phyloP scores from a whole-genome alignment of 2,329 filamentous ascomycete genomes.

The Fusarium sp. region DNA sequence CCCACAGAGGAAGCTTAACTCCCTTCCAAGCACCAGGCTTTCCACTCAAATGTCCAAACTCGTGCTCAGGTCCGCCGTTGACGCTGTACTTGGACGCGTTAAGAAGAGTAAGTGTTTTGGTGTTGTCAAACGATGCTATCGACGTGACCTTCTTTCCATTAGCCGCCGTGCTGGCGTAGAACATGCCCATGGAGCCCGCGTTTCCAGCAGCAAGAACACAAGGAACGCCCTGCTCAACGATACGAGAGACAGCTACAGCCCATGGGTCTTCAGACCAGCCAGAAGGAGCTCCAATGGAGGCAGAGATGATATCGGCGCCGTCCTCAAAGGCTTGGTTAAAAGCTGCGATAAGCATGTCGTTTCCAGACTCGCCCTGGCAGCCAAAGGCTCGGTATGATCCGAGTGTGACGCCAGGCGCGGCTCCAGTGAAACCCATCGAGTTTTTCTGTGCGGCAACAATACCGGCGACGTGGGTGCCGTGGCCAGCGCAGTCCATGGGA shows the following conservation, averaged over 20 bases:
- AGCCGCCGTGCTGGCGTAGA: conserved; percentile 65
- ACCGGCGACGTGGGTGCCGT: conserved; percentile 74
- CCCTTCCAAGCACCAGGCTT: conserved; percentile 59
- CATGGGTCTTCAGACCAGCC: conserved; percentile 69
- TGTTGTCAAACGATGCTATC: conserved; percentile 67
- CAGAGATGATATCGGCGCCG: conserved; percentile 71
- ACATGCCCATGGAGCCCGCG: conserved; percentile 61
- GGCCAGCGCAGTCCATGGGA: conserved; percentile 70
- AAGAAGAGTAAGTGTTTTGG: conserved; percentile 59
- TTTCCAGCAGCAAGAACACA: conserved; percentile 70
- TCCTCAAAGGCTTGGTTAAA: conserved; percentile 73
- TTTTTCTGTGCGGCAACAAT: conserved; percentile 73
- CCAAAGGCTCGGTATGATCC: conserved; percentile 72
- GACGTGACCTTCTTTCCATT: conserved; percentile 63
- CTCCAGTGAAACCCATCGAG: conserved; percentile 69
- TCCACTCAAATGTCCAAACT: conserved; percentile 63
- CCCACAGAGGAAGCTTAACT: conserved; percentile 65
- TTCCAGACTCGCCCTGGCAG: conserved; percentile 64
- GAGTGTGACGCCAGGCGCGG: conserved; percentile 69
- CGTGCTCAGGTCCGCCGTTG: conserved; percentile 50
- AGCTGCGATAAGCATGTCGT: conserved; percentile 72
- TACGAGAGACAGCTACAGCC: conserved; percentile 65
- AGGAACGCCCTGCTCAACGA: conserved; percentile 67
- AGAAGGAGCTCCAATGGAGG: conserved; percentile 65
- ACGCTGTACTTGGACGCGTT: conserved; percentile 60